Evolutionary conservation across 177 flowering plant genomes (phyloP), one percentile per base, ranked within the genome.

Genomic region (Telopea speciosissima): DNA sequence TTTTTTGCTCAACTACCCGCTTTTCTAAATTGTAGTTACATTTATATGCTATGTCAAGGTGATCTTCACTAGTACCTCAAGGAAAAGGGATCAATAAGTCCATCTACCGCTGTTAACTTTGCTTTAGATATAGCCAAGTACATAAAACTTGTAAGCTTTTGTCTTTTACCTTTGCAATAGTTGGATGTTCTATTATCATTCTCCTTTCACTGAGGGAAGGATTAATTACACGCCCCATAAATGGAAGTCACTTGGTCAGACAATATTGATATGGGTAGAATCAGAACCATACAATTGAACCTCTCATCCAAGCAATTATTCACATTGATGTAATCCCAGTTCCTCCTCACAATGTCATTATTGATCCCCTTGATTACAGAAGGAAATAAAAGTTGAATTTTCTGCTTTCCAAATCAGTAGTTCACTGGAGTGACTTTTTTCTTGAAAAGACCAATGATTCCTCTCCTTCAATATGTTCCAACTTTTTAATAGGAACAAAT

Each of bases 121-220:
- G 97, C 99, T 24, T 65, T 95, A 82, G 99, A 95, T 79, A 95
- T 95, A 76, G 99, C 96, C 76, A 90, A 97, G 97, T 91, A 80
- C 31, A 26, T 65, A 12, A 63, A 28, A 16, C 54, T 24, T 62
- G 23, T 58, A n/a, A 58, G 3, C n/a, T 58, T 58, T 58, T 58
- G 5, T 58, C 23, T n/a, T n/a, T 58, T 49, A 49, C 5, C 19
- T 49, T 49, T 16, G 3, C 54, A 49, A 49, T 36, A 36, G 40
- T 8, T 36, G 5, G 40, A 36, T 36, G 40, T 36, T 36, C 40
- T 36, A 36, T 36, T 36, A 8, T 36, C 40, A 36, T 36, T 36
- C 5, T 36, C 8, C 40, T 36, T 36, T 36, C 40, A 36, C 40
- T 36, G 40, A 36, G 3, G 40, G 8, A 36, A 0, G 40, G 40